Conservation (phyloP, 108 stramenopile species). For the Cyclotella cryptica region DNA sequence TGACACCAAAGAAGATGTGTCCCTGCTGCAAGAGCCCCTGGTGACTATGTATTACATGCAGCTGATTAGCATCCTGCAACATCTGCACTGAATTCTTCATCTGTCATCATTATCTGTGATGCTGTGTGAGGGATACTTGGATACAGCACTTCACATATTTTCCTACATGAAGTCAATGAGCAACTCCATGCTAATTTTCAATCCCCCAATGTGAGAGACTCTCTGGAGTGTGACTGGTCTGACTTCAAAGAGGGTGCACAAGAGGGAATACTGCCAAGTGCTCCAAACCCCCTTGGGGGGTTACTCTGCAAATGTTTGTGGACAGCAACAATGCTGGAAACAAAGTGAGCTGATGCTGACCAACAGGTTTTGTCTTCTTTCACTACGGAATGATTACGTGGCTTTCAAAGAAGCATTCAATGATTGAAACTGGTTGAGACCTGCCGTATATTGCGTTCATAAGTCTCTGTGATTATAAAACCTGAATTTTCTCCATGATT, state of each 20-base stretch:
- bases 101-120: slow-evolving; percentile 43
- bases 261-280: slow-evolving; percentile 28
- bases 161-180: slow-evolving; percentile 31
- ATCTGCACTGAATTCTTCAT: slow-evolving; percentile 52
- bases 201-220: slow-evolving; percentile 25
- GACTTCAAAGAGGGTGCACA: slow-evolving; percentile 12
- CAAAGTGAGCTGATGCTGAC: too few species aligned
- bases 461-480: slow-evolving; percentile 40
- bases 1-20: too few species aligned
- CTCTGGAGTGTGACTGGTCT: neutral
- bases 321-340: too few species aligned
- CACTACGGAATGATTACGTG: slow-evolving; percentile 34
- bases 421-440: slow-evolving; percentile 44
- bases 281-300: slow-evolving; percentile 12
- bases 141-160: slow-evolving; percentile 47
- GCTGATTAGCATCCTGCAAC: slow-evolving; percentile 49
- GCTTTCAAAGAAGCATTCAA: slow-evolving; percentile 34
- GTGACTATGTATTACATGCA: slow-evolving; percentile 20
- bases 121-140: slow-evolving; percentile 54
- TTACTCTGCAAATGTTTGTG: slow-evolving; percentile 7
- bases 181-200: slow-evolving; percentile 42
- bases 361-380: too few species aligned
- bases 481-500: too few species aligned
- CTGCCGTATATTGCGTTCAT: slow-evolving; percentile 19
- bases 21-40: neutral